These are phyloP conservation scores for Aureobasidium sp. DNA, from an alignment of 2,329 filamentous ascomycete genomes.

Conservation along the genomic window DNA sequence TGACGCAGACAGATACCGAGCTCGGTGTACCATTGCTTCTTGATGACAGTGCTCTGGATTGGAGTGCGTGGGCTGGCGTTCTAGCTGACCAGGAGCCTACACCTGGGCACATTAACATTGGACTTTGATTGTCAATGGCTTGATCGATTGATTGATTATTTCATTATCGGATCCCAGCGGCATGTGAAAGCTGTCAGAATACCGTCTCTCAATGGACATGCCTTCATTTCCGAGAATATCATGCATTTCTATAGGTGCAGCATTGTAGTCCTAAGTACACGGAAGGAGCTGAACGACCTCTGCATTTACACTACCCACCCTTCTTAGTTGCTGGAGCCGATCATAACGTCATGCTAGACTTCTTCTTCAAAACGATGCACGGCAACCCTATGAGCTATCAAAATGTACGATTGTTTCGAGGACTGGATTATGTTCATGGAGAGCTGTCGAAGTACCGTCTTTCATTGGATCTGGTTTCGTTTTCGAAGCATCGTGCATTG, in stretches of 20 bases:
- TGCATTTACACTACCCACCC: neutral
- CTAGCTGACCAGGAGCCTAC: slow-evolving; percentile 7
- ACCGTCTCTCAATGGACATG: neutral
- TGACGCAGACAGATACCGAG: slow-evolving; percentile 11
- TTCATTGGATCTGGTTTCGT: neutral
- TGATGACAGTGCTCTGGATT: slow-evolving; percentile 7
- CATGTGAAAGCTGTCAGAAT: neutral
- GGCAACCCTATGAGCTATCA: neutral
- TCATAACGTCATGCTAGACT: neutral
- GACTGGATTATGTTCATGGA: neutral
- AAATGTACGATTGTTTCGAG: neutral
- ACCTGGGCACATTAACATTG: slow-evolving; percentile 3
- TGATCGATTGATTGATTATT: too few relatives aligned
- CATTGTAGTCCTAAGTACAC: neutral
- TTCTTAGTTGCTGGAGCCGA: too few relatives aligned
- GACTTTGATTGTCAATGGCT: neutral
- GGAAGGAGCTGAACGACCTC: neutral
- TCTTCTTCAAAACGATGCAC: neutral
- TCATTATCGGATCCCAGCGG: too few relatives aligned
- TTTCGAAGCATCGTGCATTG: neutral
- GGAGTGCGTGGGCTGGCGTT: slow-evolving; percentile 6
- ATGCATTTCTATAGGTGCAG: neutral
- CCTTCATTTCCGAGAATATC: neutral
- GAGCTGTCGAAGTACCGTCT: neutral
- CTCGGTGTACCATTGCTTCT: slow-evolving; percentile 6